Evolutionary conservation across 495 filamentous ascomycete species (phyloP), one percentile per base, ranked within the genome.

Genomic region (Daldinia decipiens): DNA sequence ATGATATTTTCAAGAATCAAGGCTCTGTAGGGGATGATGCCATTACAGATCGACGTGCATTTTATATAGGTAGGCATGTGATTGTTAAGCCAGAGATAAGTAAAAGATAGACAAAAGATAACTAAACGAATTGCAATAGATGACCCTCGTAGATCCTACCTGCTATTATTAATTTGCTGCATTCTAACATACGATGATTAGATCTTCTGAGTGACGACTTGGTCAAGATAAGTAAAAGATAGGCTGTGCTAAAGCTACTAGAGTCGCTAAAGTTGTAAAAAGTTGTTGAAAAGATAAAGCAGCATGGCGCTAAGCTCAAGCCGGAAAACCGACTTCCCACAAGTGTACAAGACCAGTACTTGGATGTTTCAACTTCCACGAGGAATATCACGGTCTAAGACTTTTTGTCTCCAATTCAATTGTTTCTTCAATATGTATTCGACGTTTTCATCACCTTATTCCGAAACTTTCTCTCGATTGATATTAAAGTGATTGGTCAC

Each of bases 131-230:
- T n/a, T 38, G n/a, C 17, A 40, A 38, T 39, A 54, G 5, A 59
- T 45, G 47, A 66, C n/a, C 62, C 57, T 67, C 51, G 65, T 51
- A 65, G 55, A 72, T 72, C 60, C 54, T 34, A 65, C 65, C 61
- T 68, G 31, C 39, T 62, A 15, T 61, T 57, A 62, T 65, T 62
- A 60, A 59, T 13, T 32, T 62, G 43, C 31, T 58, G 26, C 45
- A 67, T 67, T 43, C 60, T 19, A 53, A 71, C 68, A 53, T 71
- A 71, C 63, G 58, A 71, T 59, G 47, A 39, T 34, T 47, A 17
- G 45, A 71, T 47, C 17, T 47, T 19, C 21, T 9, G 24, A 24
- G 17, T 21, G 43, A 47, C 9, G 17, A 47, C 43, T 12, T 47
- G 2, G 17, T 21, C 17, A 24, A 47, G 43, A 47, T 47, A 47